Percentiles rank a stretch among this genome's conserved stretches.
These are phyloP conservation scores for Geotrichum reessii DNA, from an alignment of 1,139 yeast species.

Conservation along the genomic window DNA sequence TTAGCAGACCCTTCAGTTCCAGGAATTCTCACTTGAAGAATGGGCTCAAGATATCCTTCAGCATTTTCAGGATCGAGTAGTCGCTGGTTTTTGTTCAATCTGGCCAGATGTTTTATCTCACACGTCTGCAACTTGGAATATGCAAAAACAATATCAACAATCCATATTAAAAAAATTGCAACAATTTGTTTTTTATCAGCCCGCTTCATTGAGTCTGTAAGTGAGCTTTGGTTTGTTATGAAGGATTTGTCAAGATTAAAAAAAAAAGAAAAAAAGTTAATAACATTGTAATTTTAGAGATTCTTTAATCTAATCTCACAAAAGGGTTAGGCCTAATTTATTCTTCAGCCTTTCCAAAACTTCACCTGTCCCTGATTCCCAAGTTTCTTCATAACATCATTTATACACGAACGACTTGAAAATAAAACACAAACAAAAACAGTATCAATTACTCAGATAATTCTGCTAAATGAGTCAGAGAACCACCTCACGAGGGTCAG, in stretches of 20 bases:
- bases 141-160: background rate
- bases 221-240: background rate
- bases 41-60: constrained; percentile 31
- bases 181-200: background rate
- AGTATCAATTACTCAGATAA: background rate
- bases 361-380: background rate
- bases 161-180: background rate
- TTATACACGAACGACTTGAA: too few species aligned
- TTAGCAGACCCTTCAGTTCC: constrained; percentile 41
- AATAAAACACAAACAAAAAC: too few species aligned
- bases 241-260: background rate
- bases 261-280: background rate
- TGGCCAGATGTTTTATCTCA: constrained; percentile 16
- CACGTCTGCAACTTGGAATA: constrained; percentile 15
- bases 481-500: background rate
- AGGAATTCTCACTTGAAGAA: constrained; percentile 40
- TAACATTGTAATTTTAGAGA: background rate
- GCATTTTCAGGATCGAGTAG: constrained; percentile 24
- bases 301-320: background rate
- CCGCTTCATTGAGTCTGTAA: background rate
- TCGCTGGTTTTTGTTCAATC: background rate
- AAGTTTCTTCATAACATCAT: too few species aligned
- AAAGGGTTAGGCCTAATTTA: background rate
- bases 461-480: constrained; percentile 8
- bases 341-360: background rate